Base-by-base conservation (phyloP, 176 grass and related monocot genomes). In the Triticum turgidum region DNA sequence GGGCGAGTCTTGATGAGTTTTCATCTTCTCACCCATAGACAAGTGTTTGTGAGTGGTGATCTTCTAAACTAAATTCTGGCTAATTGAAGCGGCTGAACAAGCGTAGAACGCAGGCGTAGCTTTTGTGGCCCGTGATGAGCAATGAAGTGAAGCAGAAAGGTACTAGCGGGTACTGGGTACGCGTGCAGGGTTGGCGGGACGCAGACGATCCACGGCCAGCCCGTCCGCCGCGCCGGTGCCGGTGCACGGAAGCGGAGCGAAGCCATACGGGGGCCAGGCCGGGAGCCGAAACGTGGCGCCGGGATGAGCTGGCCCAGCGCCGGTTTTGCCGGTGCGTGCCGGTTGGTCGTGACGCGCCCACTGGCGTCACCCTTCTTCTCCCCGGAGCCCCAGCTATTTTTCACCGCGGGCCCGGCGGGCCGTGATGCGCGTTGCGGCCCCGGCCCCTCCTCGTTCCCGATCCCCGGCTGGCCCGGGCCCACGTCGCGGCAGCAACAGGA, bases 251-350 rank as follows among this genome's bases (percentile, higher is more conserved):
- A 49, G 72, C 8, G 34, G 35, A 71, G 7, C 68, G 69, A 78
- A 52, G 20, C 85, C 83, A 56, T 56, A 39, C 20, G 41, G 41
- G 73, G 11, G 30, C 75, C 14, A 13, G 10, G 30, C 75, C 14
- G 61, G 58, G 17, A 13, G 7, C 68, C 80, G 89, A 96, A 82
- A 88, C 94, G 94, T 91, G 94, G 86, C 77, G 25, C 44, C 0
- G 17, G 30, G 86, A 83, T 91, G 89, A 87, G 81, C 91, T 89
- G 84, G 86, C 74, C 74, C 88, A 32, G 12, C 75, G 69, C 86
- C 86, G 83, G 41, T 86, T 84, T 85, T 83, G 32, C 80, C 94
- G 82, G 86, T 82, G 76, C 79, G 84, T 81, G 76, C 79, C 39
- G 7, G 27, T 10, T 80, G 81, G 5, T 39, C 59, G n/a, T 80